A percentile compares a stretch with the other conserved stretches of the same genome.
phyloP scores from a whole-genome alignment of 352 stramenopile species.

The Pythium monospermum region DNA sequence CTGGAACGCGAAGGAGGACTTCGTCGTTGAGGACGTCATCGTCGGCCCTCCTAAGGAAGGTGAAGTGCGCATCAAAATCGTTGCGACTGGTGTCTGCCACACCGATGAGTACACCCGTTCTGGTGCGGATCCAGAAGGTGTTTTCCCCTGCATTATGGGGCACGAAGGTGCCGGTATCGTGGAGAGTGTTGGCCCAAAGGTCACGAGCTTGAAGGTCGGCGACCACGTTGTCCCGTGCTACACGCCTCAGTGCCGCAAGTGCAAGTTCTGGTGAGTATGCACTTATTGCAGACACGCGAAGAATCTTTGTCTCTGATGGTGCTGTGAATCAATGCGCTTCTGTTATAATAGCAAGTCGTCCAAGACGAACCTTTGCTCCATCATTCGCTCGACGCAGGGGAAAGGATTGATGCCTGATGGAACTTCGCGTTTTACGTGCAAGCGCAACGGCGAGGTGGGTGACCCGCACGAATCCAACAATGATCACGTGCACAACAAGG shows the following conservation, averaged over 20 bases:
- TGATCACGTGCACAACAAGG: slow-evolving; percentile 2
- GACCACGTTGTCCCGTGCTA: slow-evolving; percentile 96
- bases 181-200: slow-evolving; percentile 73
- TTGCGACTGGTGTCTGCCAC: slow-evolving; percentile 82
- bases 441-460: slow-evolving; percentile 71
- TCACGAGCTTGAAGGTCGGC: slow-evolving; percentile 76
- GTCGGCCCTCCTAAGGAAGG: slow-evolving; percentile 56
- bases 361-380: slow-evolving; percentile 85
- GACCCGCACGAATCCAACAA: too few relatives aligned
- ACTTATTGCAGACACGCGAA: neutral
- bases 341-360: slow-evolving; percentile 47
- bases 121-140: slow-evolving; percentile 64
- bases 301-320: neutral
- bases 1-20: slow-evolving; percentile 83
- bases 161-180: slow-evolving; percentile 82
- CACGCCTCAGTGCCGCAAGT: slow-evolving; percentile 88
- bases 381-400: slow-evolving; percentile 78
- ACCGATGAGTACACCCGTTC: slow-evolving; percentile 87
- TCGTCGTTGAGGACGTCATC: slow-evolving; percentile 76
- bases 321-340: neutral
- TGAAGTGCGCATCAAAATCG: slow-evolving; percentile 82
- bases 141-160: slow-evolving; percentile 87
- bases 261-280: slow-evolving; percentile 75
- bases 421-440: slow-evolving; percentile 82
- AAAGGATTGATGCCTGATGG: slow-evolving; percentile 77